Evolutionary conservation across 345 rosid genomes (phyloP), one percentile per base, ranked within the genome.

Genomic region (Geranium brycei): DNA sequence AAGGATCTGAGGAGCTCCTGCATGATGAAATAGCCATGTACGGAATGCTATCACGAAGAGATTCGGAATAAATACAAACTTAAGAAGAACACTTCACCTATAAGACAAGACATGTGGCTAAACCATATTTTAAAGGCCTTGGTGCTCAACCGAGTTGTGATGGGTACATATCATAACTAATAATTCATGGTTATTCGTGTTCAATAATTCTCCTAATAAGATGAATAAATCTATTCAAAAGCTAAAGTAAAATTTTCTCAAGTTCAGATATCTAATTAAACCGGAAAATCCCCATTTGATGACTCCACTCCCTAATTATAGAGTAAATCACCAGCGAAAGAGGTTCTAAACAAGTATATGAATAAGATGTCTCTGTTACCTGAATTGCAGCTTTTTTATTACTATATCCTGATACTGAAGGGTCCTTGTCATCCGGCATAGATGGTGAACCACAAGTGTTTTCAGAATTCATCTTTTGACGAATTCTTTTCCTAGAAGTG

Each of bases 1-100:
- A 92, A 92, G 58, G 82, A 73, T 62, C 74, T 67, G 38, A 70
- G 60, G 19, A 92, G 82, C 64, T 69, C 77, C 97, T 93, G 88
- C 82, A 73, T 14, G 31, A 28, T 19, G 65, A 70, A 62, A 68
- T 17, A 51, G 32, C 57, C 31, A 67, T 31, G 23, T 13, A 55
- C 8, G 12, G 6, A 64, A 14, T 2, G 8, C 31, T 17, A 47
- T 32, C 23, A 4, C 19, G 7, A 0, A 7, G 16, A 31, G 16
- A 1, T 14, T 60, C 31, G 30, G 6, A 11, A 19, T 4, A 58
- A 19, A 19, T 6, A 60, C 11, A 55, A 14, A 28, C 4, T 35
- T 35, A 1, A 0, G 10, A 35, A 35, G 41, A 1, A 3, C 41
- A 35, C 41, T 35, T 35, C 41, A 35, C 41, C 4, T 4, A 7